These are phyloP conservation scores for Pseudocercospora musae DNA, from an alignment of 2,329 filamentous ascomycete genomes.

Conservation along the genomic window DNA sequence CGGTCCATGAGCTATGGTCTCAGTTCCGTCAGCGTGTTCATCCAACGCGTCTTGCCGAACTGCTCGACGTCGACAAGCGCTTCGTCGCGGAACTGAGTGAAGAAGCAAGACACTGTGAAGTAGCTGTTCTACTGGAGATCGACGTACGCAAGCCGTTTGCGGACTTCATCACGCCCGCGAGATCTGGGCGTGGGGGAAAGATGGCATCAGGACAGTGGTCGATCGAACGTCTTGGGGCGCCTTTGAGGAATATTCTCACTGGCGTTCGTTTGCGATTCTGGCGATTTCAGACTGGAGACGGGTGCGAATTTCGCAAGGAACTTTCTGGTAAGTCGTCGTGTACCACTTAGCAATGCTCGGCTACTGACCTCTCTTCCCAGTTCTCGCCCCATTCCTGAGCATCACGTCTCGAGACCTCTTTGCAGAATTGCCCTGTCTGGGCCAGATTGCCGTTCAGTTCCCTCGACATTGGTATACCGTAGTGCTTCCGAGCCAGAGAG, in stretches of 20 bases:
- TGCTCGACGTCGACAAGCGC: neutral
- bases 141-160: neutral
- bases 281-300: neutral
- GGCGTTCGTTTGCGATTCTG: neutral
- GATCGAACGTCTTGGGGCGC: neutral
- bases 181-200: neutral
- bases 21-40: neutral
- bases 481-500: neutral
- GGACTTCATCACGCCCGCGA: neutral
- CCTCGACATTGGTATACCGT: neutral
- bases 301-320: neutral
- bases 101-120: neutral
- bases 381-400: neutral
- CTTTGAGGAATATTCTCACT: neutral
- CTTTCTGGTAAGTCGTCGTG: neutral
- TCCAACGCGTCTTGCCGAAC: neutral
- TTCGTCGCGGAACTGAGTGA: neutral
- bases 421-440: neutral
- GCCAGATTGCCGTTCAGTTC: neutral
- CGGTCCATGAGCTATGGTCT: neutral
- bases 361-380: neutral
- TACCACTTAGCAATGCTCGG: neutral
- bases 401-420: neutral
- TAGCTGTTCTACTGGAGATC: neutral
- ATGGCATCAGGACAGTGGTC: neutral